Evolutionary conservation across 2,329 filamentous ascomycete genomes (phyloP).

Genomic region (Xylaria sp.): DNA sequence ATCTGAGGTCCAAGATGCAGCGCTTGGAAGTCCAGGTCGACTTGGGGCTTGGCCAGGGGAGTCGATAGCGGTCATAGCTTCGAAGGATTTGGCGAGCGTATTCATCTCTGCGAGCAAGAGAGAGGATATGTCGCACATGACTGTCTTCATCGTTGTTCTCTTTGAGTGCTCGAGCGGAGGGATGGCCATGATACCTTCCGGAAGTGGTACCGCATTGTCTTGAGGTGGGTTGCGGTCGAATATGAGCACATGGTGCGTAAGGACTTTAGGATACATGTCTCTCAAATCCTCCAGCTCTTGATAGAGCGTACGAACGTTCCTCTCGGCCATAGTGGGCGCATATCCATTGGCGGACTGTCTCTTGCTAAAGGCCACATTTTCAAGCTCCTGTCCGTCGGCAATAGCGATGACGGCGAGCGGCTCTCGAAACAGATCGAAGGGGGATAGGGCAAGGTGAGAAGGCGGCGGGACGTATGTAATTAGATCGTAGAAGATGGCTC

Average conservation of each 20-base stretch:
- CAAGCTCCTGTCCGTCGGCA: conserved; percentile 80
- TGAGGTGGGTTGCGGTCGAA: conserved; percentile 74
- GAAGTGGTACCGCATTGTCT: conserved; percentile 64
- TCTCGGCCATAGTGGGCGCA: conserved; percentile 63
- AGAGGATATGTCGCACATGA: conserved; percentile 83
- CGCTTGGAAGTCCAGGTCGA: conserved; percentile 55
- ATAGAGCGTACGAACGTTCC: conserved; percentile 68
- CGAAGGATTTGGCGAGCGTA: conserved; percentile 76
- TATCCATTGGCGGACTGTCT: conserved; percentile 63
- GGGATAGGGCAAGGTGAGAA: conserved; percentile 81
- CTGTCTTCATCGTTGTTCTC: conserved; percentile 82
- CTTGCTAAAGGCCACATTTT: conserved; percentile 64
- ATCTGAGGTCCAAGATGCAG: conserved; percentile 54
- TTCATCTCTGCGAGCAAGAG: conserved; percentile 80
- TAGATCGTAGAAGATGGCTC: conserved; percentile 88
- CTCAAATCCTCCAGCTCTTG: conserved; percentile 77
- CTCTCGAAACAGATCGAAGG: conserved; percentile 91
- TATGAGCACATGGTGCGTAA: conserved; percentile 81
- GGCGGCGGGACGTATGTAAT: conserved; percentile 82
- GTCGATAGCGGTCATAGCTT: conserved; percentile 79
- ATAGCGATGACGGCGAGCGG: conserved; percentile 85
- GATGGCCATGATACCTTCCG: conserved; percentile 76
- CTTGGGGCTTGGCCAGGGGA: conserved; percentile 71
- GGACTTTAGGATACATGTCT: conserved; percentile 78
- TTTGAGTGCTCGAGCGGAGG: conserved; percentile 75